phyloP scores from a whole-genome alignment of 176 grass and related monocot genomes.

The Carex scoparia region DNA sequence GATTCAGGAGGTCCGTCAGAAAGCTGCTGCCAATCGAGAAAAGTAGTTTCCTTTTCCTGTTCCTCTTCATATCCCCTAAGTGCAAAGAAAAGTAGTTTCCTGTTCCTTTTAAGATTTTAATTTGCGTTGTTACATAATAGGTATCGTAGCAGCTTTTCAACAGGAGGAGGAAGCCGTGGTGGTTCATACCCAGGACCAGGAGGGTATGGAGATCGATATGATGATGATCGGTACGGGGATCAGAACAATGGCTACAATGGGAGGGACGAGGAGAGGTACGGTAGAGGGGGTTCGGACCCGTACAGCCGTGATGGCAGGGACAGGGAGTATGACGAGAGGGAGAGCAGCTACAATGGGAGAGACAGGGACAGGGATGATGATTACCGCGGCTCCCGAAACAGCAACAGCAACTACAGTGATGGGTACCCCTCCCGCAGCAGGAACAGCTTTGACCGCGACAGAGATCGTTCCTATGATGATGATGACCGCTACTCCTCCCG shows the following conservation, averaged over 20 bases:
- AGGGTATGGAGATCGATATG: slow-evolving; percentile 41
- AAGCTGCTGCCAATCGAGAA: slow-evolving; percentile 73
- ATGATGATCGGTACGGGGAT: slow-evolving; percentile 69
- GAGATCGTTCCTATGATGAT: slow-evolving; percentile 60
- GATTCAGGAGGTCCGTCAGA: slow-evolving; percentile 90
- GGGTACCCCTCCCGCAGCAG: slow-evolving; percentile 37
- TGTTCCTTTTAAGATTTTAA: not conserved
- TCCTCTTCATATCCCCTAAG: not conserved
- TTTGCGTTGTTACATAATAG: slow-evolving; percentile 39
- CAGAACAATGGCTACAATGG: slow-evolving; percentile 63
- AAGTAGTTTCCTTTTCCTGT: slow-evolving; percentile 46
- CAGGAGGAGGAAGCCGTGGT: slow-evolving; percentile 42
- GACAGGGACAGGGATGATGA: slow-evolving; percentile 73
- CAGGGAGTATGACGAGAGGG: slow-evolving; percentile 61
- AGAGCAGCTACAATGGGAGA: slow-evolving; percentile 50
- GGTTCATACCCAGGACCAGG: slow-evolving; percentile 45
- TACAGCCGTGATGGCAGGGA: slow-evolving; percentile 68
- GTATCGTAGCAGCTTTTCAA: slow-evolving; percentile 59
- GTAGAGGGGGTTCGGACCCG: slow-evolving; percentile 46
- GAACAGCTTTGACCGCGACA: slow-evolving; percentile 52
- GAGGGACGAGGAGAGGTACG: slow-evolving; percentile 61
- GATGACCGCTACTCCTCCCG: slow-evolving; percentile 70
- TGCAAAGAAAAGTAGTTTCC: not conserved
- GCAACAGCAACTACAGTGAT: slow-evolving; percentile 67
- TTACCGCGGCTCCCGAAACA: slow-evolving; percentile 42